Evolutionary conservation across 805 yeast genomes (phyloP).

Genomic region (Ogataea pignaliae): DNA sequence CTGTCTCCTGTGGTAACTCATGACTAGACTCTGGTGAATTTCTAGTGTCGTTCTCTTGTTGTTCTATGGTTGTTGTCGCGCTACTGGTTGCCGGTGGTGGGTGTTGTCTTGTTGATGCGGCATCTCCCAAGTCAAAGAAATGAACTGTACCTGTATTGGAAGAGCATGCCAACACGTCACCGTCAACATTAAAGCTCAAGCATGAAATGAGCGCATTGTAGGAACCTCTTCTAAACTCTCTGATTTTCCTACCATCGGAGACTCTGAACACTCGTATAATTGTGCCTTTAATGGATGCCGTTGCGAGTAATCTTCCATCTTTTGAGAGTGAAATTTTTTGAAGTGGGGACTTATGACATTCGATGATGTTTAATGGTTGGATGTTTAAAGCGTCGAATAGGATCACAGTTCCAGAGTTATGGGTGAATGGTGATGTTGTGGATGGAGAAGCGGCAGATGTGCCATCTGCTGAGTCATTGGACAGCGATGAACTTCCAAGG

Average conservation of each 20-base stretch:
- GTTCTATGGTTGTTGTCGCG: not conserved
- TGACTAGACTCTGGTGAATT: not conserved
- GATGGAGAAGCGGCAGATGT: not conserved
- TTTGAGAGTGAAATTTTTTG: slow-evolving; percentile 63
- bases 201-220: slow-evolving; percentile 80
- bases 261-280: slow-evolving; percentile 78
- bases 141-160: slow-evolving; percentile 92
- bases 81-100: not conserved
- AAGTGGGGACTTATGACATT: slow-evolving; percentile 79
- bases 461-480: not conserved
- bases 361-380: slow-evolving; percentile 74
- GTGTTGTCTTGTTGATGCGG: slow-evolving; percentile 1
- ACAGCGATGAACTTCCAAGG: not conserved
- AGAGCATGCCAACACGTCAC: slow-evolving; percentile 71
- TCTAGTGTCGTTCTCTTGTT: not conserved
- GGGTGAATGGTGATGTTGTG: slow-evolving; percentile 1
- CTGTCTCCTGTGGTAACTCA: slow-evolving; percentile 18
- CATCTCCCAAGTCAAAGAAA: slow-evolving; percentile 45
- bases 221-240: slow-evolving; percentile 80
- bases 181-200: slow-evolving; percentile 67
- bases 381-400: slow-evolving; percentile 72
- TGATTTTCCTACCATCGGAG: slow-evolving; percentile 54
- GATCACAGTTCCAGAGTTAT: slow-evolving; percentile 58
- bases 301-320: slow-evolving; percentile 79
- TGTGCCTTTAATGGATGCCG: slow-evolving; percentile 89